Percentiles rank a stretch among this genome's conserved stretches.
Conservation (phyloP, 331 rosid genomes). For the Dryas integrifolia region DNA sequence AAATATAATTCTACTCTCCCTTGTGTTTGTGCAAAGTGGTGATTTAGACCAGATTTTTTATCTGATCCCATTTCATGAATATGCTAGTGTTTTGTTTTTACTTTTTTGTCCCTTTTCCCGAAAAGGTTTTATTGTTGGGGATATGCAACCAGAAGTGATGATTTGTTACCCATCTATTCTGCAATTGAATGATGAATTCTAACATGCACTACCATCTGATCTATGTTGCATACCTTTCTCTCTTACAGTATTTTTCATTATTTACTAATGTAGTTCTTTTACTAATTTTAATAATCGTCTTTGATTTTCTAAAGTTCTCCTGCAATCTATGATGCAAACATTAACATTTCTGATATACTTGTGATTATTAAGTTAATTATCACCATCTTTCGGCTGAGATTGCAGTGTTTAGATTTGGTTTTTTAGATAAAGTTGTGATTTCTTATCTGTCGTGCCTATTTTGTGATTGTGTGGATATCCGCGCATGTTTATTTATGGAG, state of each 20-base stretch:
- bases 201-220: constrained; percentile 99
- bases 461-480: not conserved
- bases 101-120: no score
- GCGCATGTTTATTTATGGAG: no score
- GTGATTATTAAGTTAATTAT: constrained; percentile 50
- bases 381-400: constrained; percentile 99
- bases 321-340: constrained; percentile 45
- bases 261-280: not conserved
- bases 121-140: not conserved
- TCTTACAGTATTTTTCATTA: not conserved
- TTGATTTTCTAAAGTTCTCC: not conserved
- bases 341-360: constrained; percentile 5
- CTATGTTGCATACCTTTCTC: constrained; percentile 31
- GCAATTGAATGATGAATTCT: constrained; percentile 64
- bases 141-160: constrained; percentile 60
- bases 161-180: constrained; percentile 65
- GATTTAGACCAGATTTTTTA: no score
- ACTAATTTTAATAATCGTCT: not conserved
- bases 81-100: no score
- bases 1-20: no score
- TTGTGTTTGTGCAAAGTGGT: no score
- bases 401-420: constrained; percentile 20
- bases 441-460: not conserved
- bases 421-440: not conserved
- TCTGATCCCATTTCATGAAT: no score